Base-by-base conservation (phyloP, 2,329 filamentous ascomycete genomes). In the Akanthomyces lecanii region DNA sequence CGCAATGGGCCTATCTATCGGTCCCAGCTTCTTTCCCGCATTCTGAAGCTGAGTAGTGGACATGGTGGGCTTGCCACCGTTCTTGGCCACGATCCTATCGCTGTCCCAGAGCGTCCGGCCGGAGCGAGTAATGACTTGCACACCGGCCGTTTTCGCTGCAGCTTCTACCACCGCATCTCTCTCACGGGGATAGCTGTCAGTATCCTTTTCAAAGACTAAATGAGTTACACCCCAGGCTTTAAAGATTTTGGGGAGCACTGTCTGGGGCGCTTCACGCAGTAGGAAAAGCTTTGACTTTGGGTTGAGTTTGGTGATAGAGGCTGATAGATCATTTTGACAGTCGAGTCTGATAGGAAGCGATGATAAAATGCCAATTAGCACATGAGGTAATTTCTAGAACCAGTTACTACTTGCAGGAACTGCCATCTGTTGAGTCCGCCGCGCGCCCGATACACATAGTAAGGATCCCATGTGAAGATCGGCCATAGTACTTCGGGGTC, bases 391-490 rank as follows among this genome's bases (percentile, higher is more conserved):
- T 8, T 30, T 7, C 16, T 6, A 18, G 56, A 4, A 28, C 3
- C 10, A 25, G 16, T 66, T 62, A 62, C 14, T 45, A 65, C 78
- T 69, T 69, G 85, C 78, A 91, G 74, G 69, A 88, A 92, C 68
- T 90, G 86, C 87, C 89, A 92, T 67, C 90, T 79, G 69, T 93
- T 93, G 10, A 85, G 77, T 0, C 88, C 88, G 5, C 88, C 89
- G 63, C 89, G 82, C 1, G 87, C 85, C 38, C 82, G 82, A 71
- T 91, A 92, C 30, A 92, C 88, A 71, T 92, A 92, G 72, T 92
- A 88, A 63, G 89, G 89, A 71, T 92, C 89, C 88, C 89, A 93
- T 1, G 87, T 91, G 81, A 90, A 93, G 52, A 92, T 83, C 0
- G 89, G 89, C 78, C 88, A 92, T 30, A 93, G 77, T 23, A 82